Conservation (phyloP, 2,329 filamentous ascomycete species). For the Ilyonectria robusta region DNA sequence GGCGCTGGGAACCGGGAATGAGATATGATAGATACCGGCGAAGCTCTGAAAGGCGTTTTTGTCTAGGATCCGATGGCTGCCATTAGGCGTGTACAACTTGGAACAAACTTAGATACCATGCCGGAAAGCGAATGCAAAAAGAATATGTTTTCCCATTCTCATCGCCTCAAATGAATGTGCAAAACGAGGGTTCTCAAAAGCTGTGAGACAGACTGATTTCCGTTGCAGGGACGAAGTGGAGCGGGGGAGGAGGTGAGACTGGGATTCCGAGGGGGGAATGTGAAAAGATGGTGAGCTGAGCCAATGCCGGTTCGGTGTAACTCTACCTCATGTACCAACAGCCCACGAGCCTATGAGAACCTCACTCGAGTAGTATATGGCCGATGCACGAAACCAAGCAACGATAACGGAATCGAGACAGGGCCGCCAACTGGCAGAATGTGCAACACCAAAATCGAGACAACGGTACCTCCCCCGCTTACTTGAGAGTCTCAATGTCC, state of each 20-base stretch:
- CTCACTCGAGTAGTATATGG: neutral
- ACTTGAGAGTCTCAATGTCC: neutral
- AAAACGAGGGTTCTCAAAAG: neutral
- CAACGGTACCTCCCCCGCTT: neutral
- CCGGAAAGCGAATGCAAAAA: conserved; percentile 30
- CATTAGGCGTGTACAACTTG: conserved; percentile 37
- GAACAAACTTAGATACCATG: conserved; percentile 31
- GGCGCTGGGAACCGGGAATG: conserved; percentile 34
- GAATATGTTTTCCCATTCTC: conserved; percentile 15
- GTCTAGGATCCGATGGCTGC: conserved; percentile 35
- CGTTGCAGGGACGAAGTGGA: neutral
- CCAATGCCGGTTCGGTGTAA: neutral
- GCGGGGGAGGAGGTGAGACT: neutral
- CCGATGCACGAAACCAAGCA: neutral
- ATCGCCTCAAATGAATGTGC: neutral
- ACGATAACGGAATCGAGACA: neutral
- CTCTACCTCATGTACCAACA: neutral
- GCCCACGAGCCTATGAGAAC: neutral
- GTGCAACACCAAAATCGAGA: neutral
- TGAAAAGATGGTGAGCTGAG: neutral
- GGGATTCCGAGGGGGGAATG: neutral
- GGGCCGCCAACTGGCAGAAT: neutral
- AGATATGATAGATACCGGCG: conserved; percentile 39
- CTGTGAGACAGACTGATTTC: neutral
- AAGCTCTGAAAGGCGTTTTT: conserved; percentile 42